Percentiles rank a stretch among this genome's conserved stretches.
Evolutionary conservation across 148 eudicot species (phyloP).

Genomic region (Limonium bicolor): DNA sequence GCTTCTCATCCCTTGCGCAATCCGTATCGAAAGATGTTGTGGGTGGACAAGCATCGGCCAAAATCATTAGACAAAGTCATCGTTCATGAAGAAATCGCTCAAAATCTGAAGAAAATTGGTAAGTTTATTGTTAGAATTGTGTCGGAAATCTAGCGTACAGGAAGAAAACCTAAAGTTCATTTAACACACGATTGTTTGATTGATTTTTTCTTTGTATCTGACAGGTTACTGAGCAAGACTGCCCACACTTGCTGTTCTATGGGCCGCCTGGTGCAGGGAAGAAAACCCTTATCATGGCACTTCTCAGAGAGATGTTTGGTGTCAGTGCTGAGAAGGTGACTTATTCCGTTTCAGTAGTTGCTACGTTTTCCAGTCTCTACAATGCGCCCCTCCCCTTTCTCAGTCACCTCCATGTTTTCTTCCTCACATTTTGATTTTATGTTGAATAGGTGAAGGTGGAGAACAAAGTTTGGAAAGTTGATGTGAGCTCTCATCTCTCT

Average conservation of each 20-base stretch:
- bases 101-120: slow-evolving; percentile 85
- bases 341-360: background rate
- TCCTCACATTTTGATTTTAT: slow-evolving; percentile 7
- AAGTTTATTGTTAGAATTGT: too few relatives aligned
- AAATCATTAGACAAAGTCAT: slow-evolving; percentile 89
- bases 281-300: slow-evolving; percentile 94
- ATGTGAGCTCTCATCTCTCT: slow-evolving; percentile 35
- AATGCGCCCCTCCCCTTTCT: too few relatives aligned
- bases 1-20: too few relatives aligned
- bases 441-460: slow-evolving; percentile 69
- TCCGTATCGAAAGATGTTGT: slow-evolving; percentile 76
- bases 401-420: too few relatives aligned
- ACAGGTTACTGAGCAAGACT: slow-evolving; percentile 89
- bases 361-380: background rate
- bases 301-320: slow-evolving; percentile 88
- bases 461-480: slow-evolving; percentile 83
- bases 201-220: too few relatives aligned
- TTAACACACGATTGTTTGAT: too few relatives aligned
- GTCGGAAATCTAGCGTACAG: too few relatives aligned
- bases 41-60: slow-evolving; percentile 96
- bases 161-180: too few relatives aligned
- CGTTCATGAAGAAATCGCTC: slow-evolving; percentile 70
- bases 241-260: slow-evolving; percentile 87
- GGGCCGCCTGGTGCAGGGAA: slow-evolving; percentile 90
- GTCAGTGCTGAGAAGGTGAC: slow-evolving; percentile 75